Evolutionary conservation across 148 eudicot genomes (phyloP).

Genomic region (Diospyros kaki): DNA sequence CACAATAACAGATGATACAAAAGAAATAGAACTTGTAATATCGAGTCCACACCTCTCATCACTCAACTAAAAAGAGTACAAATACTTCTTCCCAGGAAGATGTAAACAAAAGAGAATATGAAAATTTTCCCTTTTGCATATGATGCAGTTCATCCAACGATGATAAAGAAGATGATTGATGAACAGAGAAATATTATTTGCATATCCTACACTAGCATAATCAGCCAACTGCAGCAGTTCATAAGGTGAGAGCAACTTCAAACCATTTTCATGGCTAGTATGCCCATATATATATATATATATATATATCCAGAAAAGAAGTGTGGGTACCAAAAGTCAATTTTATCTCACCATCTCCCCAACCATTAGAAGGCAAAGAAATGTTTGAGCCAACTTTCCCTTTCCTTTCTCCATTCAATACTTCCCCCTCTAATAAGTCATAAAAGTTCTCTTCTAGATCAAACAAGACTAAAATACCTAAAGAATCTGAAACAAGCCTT

Average conservation of each 20-base stretch:
- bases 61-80: neutral
- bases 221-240: neutral
- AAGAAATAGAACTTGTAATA: neutral
- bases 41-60: neutral
- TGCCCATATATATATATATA: neutral
- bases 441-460: neutral
- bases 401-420: neutral
- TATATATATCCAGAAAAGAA: too few species aligned
- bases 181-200: neutral
- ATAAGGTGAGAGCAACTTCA: neutral
- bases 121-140: neutral
- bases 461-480: neutral
- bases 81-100: neutral
- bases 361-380: neutral
- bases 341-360: too few species aligned
- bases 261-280: neutral
- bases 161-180: neutral
- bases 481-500: too few species aligned
- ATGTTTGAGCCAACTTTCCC: neutral
- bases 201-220: neutral
- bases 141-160: neutral
- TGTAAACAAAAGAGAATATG: too few species aligned
- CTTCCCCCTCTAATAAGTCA: neutral
- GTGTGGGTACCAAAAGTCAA: too few species aligned
- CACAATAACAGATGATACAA: neutral